Conservation (phyloP, 2,329 filamentous ascomycete species). For the Talaromyces piceae region DNA sequence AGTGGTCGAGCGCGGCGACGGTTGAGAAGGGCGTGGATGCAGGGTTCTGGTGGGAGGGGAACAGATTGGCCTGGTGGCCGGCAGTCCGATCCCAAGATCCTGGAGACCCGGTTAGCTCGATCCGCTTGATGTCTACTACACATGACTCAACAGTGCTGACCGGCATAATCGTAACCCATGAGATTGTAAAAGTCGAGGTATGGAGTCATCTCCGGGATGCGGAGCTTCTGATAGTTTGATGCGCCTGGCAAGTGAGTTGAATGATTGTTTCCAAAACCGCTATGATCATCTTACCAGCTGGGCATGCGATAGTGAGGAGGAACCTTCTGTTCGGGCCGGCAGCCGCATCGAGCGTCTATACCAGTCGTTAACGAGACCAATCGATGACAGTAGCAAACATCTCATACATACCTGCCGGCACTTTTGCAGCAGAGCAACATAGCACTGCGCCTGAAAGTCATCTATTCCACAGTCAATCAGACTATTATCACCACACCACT, state of each 20-base stretch:
- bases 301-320: slow-evolving; percentile 43
- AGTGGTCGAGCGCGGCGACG: slow-evolving; percentile 61
- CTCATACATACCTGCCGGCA: slow-evolving; percentile 10
- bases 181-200: slow-evolving; percentile 48
- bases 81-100: slow-evolving; percentile 49
- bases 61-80: slow-evolving; percentile 79
- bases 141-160: not conserved
- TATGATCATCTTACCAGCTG: slow-evolving; percentile 28
- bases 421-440: not conserved
- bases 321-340: slow-evolving; percentile 38
- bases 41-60: slow-evolving; percentile 52
- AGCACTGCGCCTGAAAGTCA: slow-evolving; percentile 36
- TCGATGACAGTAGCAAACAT: not conserved
- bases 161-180: slow-evolving; percentile 14
- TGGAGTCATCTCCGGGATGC: slow-evolving; percentile 37
- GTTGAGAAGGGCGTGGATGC: slow-evolving; percentile 71
- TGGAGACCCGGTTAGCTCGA: not conserved
- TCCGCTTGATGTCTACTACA: not conserved
- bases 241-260: slow-evolving; percentile 29
- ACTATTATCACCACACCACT: too few species aligned
- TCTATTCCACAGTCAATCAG: slow-evolving; percentile 17
- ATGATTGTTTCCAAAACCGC: slow-evolving; percentile 17
- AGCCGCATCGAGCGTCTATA: slow-evolving; percentile 29
- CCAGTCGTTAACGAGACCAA: not conserved
- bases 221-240: slow-evolving; percentile 23